phyloP scores from a whole-genome alignment of 257 asterid genomes.

The Rehmannia glutinosa region DNA sequence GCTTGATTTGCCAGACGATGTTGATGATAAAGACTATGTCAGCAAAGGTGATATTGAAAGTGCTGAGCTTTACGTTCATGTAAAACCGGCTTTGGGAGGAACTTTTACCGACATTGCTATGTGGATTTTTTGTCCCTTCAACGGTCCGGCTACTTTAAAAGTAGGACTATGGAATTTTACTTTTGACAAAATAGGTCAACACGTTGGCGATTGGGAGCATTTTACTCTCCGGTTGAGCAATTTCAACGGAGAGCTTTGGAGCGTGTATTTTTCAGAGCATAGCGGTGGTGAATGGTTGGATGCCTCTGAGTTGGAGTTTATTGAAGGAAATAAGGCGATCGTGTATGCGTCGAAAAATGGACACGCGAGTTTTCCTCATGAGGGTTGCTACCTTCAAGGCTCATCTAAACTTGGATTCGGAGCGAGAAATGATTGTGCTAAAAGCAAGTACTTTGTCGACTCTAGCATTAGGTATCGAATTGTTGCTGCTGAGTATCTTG shows the following conservation, averaged over 20 bases:
- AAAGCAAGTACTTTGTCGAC: slow-evolving; percentile 49
- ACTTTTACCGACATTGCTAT: slow-evolving; percentile 72
- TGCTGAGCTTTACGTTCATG: slow-evolving; percentile 68
- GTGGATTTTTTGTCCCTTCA: slow-evolving; percentile 93
- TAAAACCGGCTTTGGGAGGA: slow-evolving; percentile 80
- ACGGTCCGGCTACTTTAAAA: slow-evolving; percentile 74
- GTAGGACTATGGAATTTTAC: slow-evolving; percentile 40
- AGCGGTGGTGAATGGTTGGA: slow-evolving; percentile 86
- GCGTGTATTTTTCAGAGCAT: slow-evolving; percentile 69
- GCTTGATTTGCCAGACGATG: slow-evolving; percentile 62
- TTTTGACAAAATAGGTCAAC: slow-evolving; percentile 55
- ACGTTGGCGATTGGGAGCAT: slow-evolving; percentile 93
- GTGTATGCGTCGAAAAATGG: slow-evolving; percentile 78
- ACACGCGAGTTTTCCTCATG: slow-evolving; percentile 78
- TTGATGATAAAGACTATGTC: slow-evolving; percentile 23
- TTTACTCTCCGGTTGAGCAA: slow-evolving; percentile 83
- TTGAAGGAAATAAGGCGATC: slow-evolving; percentile 56
- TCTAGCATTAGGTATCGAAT: slow-evolving; percentile 56
- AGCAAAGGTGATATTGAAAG: slow-evolving; percentile 59
- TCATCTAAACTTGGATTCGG: slow-evolving; percentile 62
- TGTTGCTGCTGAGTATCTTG: slow-evolving; percentile 76
- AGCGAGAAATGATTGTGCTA: slow-evolving; percentile 61
- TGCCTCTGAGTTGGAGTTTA: slow-evolving; percentile 62
- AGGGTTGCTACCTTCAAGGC: slow-evolving; percentile 83
- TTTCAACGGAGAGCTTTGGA: slow-evolving; percentile 70